Conservation (phyloP, 306 rosid species). For the Sechiopsis laciniata region DNA sequence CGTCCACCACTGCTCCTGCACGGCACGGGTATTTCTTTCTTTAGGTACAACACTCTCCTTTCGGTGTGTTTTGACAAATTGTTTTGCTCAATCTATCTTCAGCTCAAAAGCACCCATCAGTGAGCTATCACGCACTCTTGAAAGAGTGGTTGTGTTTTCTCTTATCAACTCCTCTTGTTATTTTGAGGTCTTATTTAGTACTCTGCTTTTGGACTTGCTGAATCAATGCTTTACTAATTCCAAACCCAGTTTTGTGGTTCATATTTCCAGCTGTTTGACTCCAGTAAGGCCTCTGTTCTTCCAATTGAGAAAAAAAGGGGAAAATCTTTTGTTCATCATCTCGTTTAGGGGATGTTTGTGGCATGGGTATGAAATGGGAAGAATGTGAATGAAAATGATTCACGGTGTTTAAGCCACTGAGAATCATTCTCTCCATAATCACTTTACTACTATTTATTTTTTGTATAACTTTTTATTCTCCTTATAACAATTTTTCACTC, state of each 20-base stretch:
- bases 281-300: neutral
- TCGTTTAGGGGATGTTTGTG: too few relatives aligned
- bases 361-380: too few relatives aligned
- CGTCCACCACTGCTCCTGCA: neutral
- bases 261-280: neutral
- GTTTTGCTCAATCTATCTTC: slow-evolving; percentile 6
- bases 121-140: neutral
- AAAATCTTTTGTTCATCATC: too few relatives aligned
- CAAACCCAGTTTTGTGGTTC: slow-evolving; percentile 8
- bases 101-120: neutral
- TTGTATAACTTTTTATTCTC: too few relatives aligned
- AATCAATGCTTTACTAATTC: neutral
- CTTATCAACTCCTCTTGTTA: slow-evolving; percentile 4
- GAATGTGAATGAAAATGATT: too few relatives aligned
- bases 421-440: too few relatives aligned
- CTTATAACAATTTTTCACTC: too few relatives aligned
- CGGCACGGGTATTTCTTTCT: neutral
- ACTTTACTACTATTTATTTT: too few relatives aligned
- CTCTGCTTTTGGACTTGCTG: neutral
- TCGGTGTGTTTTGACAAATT: slow-evolving; percentile 3
- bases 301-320: too few relatives aligned
- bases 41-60: neutral
- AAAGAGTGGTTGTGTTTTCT: neutral
- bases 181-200: slow-evolving; percentile 14
- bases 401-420: too few relatives aligned